Conservation (phyloP, 371 early-diverging fungal genomes). For the Haplosporangium sp. region DNA sequence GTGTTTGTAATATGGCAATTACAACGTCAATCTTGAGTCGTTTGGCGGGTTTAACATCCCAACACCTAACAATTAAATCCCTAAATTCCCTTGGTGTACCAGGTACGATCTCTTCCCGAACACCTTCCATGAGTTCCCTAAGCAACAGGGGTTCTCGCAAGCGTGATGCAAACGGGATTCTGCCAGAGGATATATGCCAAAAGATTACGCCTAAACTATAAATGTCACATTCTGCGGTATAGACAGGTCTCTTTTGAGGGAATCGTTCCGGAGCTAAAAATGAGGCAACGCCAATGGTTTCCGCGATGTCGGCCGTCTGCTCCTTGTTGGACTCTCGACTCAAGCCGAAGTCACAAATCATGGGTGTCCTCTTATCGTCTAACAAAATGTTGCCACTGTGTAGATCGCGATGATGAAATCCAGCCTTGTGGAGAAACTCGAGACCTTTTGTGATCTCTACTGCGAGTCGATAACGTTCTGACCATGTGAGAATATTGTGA, state of each 20-base stretch:
- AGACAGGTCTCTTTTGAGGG: slow-evolving; percentile 36
- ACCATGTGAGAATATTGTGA: slow-evolving; percentile 43
- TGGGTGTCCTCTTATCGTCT: slow-evolving; percentile 48
- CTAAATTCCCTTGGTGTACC: slow-evolving; percentile 42
- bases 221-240: slow-evolving; percentile 47
- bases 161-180: slow-evolving; percentile 45
- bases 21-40: slow-evolving; percentile 48
- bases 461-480: slow-evolving; percentile 48
- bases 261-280: slow-evolving; percentile 54
- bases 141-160: slow-evolving; percentile 34
- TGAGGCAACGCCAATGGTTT: slow-evolving; percentile 49
- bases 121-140: slow-evolving; percentile 36
- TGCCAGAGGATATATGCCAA: slow-evolving; percentile 56
- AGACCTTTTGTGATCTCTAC: slow-evolving; percentile 54
- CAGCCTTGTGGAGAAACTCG: slow-evolving; percentile 56
- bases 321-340: slow-evolving; percentile 39
- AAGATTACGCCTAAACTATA: slow-evolving; percentile 56
- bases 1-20: slow-evolving; percentile 44
- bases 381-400: slow-evolving; percentile 55
- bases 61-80: slow-evolving; percentile 42
- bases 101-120: slow-evolving; percentile 41
- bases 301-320: slow-evolving; percentile 34
- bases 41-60: slow-evolving; percentile 32
- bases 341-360: slow-evolving; percentile 54
- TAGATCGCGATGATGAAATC: slow-evolving; percentile 52